These are phyloP conservation scores for Cystofilobasidium ferigula DNA, from an alignment of 768 basidiomycete species.

Conservation along the genomic window DNA sequence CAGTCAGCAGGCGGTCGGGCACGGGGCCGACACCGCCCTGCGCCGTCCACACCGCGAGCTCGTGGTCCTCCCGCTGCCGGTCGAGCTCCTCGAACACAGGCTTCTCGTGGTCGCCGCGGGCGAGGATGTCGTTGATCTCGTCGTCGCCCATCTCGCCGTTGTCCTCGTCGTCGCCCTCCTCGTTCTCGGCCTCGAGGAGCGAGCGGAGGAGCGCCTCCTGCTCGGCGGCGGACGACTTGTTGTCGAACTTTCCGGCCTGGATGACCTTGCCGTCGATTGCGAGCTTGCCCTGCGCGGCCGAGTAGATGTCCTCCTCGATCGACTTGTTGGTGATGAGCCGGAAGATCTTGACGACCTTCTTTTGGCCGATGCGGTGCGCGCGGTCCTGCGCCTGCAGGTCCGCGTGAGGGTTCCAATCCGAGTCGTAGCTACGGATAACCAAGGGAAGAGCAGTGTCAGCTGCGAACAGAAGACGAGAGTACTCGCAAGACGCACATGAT, in stretches of 20 bases:
- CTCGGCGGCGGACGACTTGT: slow-evolving; percentile 95
- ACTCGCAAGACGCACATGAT: slow-evolving; percentile 52
- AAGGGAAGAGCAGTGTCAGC: slow-evolving; percentile 7
- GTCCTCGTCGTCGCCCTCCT: slow-evolving; percentile 39
- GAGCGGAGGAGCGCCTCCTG: slow-evolving; percentile 91
- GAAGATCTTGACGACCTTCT: slow-evolving; percentile 90
- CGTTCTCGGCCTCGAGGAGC: slow-evolving; percentile 44
- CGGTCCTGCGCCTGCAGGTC: slow-evolving; percentile 98
- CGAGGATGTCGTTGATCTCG: slow-evolving; percentile 84
- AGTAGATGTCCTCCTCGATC: slow-evolving; percentile 93
- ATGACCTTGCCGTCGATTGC: slow-evolving; percentile 99
- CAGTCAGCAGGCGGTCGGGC: slow-evolving; percentile 62
- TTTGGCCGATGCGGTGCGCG: slow-evolving; percentile 98
- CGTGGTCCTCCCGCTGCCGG: slow-evolving; percentile 59
- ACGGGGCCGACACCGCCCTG: slow-evolving; percentile 64
- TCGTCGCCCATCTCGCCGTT: slow-evolving; percentile 81
- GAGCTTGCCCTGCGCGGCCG: slow-evolving; percentile 85
- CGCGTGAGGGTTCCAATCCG: slow-evolving; percentile 84
- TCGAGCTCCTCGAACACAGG: slow-evolving; percentile 74
- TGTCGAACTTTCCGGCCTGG: slow-evolving; percentile 96
- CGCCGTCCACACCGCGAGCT: slow-evolving; percentile 55
- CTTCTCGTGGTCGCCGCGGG: slow-evolving; percentile 69
- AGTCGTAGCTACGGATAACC: slow-evolving; percentile 37
- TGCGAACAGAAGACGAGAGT: slow-evolving; percentile 21
- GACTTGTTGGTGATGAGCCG: slow-evolving; percentile 96